Base-by-base conservation (phyloP, 1,284 basidiomycete species). In the Malassezia restricta region DNA sequence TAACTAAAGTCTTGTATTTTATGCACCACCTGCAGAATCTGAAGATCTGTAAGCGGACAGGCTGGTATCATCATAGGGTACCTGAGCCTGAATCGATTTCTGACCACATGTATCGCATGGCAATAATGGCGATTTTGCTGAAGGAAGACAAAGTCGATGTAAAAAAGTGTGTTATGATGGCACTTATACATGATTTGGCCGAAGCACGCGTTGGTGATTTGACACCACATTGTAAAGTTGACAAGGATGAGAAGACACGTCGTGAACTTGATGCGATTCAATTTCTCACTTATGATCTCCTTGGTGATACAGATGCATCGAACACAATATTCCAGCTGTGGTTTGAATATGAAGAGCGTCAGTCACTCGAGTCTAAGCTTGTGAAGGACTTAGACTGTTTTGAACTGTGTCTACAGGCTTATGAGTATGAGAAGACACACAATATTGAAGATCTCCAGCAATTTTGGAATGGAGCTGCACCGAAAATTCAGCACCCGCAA, bases 101-200 rank as follows among this genome's bases (percentile, higher is more conserved):
- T 3, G 91, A 96, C 73, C 91, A 96, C 71, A 95, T 94, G 91
- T 92, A 94, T 74, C 80, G 92, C 49, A 96, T 96, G 92, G 85
- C 87, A 1, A 75, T 95, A 20, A 79, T 96, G 41, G 84, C 88
- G 1, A 83, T 95, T 81, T 84, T 89, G 59, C 80, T 77, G 12
- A 76, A 77, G 6, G 71, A 79, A 1, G 81, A 63, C 1, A 86
- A 86, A 59, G 47, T 77, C 3, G 71, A 72, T 51, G 47, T 66
- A 33, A 61, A 78, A 75, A 92, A 85, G 77, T 89, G 86, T 56
- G 83, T 88, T 8, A 83, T 87, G 83, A 81, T 95, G 79, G 83
- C 83, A 12, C 68, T 95, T 15, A 87, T 95, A 6, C 92, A 96
- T 67, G 92, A 98, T 75, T 80, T 98, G 9, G 92, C 92, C 9